Evolutionary conservation across 768 basidiomycete genomes (phyloP).

Genomic region (Heimioporus sp.): DNA sequence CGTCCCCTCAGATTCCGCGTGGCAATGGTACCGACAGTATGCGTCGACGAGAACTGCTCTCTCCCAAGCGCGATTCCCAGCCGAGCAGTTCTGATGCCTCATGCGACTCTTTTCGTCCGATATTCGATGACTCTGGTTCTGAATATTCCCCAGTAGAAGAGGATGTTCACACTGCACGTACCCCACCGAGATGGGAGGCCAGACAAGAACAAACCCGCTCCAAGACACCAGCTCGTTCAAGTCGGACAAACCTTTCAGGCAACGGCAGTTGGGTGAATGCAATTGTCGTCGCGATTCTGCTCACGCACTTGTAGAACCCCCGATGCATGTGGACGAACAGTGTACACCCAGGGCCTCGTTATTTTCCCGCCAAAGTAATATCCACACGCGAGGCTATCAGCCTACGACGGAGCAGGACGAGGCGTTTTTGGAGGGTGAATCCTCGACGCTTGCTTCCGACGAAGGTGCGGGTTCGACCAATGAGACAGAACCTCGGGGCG

Average conservation of each 20-base stretch:
- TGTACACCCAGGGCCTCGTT: slow-evolving; percentile 16
- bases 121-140: slow-evolving; percentile 26
- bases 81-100: slow-evolving; percentile 21
- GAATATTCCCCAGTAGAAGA: slow-evolving; percentile 33
- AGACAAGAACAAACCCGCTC: slow-evolving; percentile 9
- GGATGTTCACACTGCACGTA: background rate
- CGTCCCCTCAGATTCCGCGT: slow-evolving; percentile 1
- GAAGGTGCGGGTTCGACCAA: slow-evolving; percentile 8
- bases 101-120: slow-evolving; percentile 18
- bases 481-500: background rate
- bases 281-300: background rate
- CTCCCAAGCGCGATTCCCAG: slow-evolving; percentile 11
- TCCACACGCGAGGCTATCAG: background rate
- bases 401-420: background rate
- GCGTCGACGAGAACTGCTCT: slow-evolving; percentile 20
- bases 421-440: slow-evolving; percentile 6
- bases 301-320: slow-evolving; percentile 12
- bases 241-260: background rate
- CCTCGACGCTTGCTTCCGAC: slow-evolving; percentile 16
- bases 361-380: slow-evolving; percentile 5
- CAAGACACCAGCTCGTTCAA: slow-evolving; percentile 1
- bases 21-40: slow-evolving; percentile 9
- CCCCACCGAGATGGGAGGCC: slow-evolving; percentile 2
- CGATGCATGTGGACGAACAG: slow-evolving; percentile 14
- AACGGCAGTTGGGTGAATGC: slow-evolving; percentile 12